A percentile compares a stretch with the other conserved stretches of the same genome.
phyloP scores from a whole-genome alignment of 2,329 filamentous ascomycete genomes.

The Scedosporium apiospermum region DNA sequence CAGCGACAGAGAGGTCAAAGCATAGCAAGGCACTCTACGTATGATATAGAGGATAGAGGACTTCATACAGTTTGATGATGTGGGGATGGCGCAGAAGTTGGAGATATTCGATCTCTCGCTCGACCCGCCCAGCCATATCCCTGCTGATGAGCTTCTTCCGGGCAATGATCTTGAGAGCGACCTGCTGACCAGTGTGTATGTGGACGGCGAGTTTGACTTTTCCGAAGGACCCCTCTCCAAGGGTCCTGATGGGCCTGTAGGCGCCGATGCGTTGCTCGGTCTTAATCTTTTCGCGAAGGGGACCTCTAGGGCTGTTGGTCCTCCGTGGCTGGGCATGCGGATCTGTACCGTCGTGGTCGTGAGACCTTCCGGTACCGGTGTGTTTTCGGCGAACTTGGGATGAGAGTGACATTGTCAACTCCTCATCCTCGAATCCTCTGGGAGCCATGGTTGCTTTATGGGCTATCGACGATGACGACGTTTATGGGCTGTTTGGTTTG shows the following conservation, averaged over 20 bases:
- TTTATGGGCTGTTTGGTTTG: constrained; percentile 8
- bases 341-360: constrained; percentile 15
- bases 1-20: not conserved
- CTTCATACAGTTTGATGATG: constrained; percentile 91
- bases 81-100: constrained; percentile 93
- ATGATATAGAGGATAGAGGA: not conserved
- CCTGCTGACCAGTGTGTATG: constrained; percentile 84
- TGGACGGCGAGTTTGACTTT: constrained; percentile 97
- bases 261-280: constrained; percentile 75
- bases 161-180: constrained; percentile 95
- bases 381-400: constrained; percentile 47
- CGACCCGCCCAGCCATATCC: constrained; percentile 96
- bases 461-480: not conserved
- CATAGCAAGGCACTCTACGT: not conserved
- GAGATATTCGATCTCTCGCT: constrained; percentile 96
- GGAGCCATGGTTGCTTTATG: constrained; percentile 32
- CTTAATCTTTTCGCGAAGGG: constrained; percentile 5
- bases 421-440: constrained; percentile 64
- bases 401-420: constrained; percentile 69
- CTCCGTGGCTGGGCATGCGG: constrained; percentile 21
- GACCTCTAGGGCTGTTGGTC: not conserved
- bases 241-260: constrained; percentile 81
- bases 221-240: constrained; percentile 95
- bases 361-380: constrained; percentile 21
- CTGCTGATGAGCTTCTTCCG: constrained; percentile 91